Conservation (phyloP, 2,329 filamentous ascomycete genomes). For the Claviceps sp. region DNA sequence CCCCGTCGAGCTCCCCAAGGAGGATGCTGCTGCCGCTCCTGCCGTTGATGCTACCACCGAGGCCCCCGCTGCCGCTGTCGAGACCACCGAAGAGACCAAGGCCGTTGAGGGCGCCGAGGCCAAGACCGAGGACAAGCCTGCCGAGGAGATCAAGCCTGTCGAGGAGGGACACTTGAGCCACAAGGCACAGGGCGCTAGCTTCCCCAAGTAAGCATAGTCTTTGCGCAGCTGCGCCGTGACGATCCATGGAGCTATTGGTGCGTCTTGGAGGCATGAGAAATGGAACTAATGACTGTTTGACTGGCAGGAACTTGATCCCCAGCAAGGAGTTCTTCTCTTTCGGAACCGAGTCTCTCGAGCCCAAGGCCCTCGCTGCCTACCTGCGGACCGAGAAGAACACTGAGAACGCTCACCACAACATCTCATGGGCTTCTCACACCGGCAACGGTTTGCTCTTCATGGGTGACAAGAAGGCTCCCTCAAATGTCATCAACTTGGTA, state of each 20-base stretch:
- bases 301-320: conserved; percentile 60
- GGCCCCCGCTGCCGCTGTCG: conserved; percentile 20
- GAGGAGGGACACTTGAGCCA: conserved; percentile 78
- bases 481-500: conserved; percentile 77
- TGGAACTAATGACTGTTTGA: conserved; percentile 23
- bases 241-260: background rate
- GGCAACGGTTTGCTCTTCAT: conserved; percentile 92
- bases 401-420: conserved; percentile 59
- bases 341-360: conserved; percentile 56
- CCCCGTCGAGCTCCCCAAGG: conserved; percentile 36
- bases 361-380: conserved; percentile 62
- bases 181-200: conserved; percentile 71
- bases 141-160: conserved; percentile 49
- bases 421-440: conserved; percentile 83
- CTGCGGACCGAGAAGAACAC: conserved; percentile 79
- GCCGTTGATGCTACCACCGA: conserved; percentile 15
- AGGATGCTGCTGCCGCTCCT: conserved; percentile 33
- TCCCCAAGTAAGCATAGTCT: conserved; percentile 61
- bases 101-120: conserved; percentile 24
- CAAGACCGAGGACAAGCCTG: conserved; percentile 27
- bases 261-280: too few relatives aligned
- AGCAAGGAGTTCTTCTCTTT: conserved; percentile 93
- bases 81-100: conserved; percentile 24
- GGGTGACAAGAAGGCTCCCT: conserved; percentile 70
- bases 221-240: background rate